Evolutionary conservation across 306 rosid genomes (phyloP).

Genomic region (Vicia faba): DNA sequence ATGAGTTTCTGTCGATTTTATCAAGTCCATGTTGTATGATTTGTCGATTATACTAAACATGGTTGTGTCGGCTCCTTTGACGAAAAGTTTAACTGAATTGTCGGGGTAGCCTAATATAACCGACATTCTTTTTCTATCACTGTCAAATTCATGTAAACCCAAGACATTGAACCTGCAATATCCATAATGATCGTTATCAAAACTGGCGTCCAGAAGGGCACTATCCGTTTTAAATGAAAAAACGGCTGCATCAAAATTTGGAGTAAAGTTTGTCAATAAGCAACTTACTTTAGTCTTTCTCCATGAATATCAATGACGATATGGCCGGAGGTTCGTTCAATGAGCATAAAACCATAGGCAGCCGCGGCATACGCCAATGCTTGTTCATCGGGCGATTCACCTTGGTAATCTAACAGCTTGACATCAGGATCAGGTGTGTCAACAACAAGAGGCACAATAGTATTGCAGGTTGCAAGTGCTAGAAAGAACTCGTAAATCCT

Average conservation of each 20-base stretch:
- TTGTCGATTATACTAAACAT: constrained; percentile 72
- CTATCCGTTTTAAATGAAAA: background rate
- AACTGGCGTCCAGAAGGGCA: background rate
- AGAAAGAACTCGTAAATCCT: constrained; percentile 76
- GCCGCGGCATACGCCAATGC: constrained; percentile 94
- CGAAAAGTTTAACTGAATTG: constrained; percentile 70
- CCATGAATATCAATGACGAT: constrained; percentile 84
- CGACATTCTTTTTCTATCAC: constrained; percentile 97
- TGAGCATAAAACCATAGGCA: constrained; percentile 82
- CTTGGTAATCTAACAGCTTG: constrained; percentile 90
- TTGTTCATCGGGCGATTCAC: constrained; percentile 99
- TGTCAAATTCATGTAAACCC: constrained; percentile 96
- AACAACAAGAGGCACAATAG: constrained; percentile 87
- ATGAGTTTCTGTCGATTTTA: constrained; percentile 65
- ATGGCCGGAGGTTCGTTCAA: constrained; percentile 92
- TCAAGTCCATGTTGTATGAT: constrained; percentile 47
- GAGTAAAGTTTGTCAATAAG: constrained; percentile 8
- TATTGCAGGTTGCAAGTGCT: constrained; percentile 92
- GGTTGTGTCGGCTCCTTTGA: constrained; percentile 91
- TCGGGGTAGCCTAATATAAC: constrained; percentile 90
- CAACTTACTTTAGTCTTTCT: constrained; percentile 63
- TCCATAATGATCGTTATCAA: constrained; percentile 35
- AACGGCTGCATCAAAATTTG: background rate
- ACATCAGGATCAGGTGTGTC: constrained; percentile 68
- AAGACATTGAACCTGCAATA: constrained; percentile 83